Percentiles rank a stretch among this genome's conserved stretches.
Conservation (phyloP, 1,139 yeast genomes). For the Nakaseomyces kungkrabaensis region DNA sequence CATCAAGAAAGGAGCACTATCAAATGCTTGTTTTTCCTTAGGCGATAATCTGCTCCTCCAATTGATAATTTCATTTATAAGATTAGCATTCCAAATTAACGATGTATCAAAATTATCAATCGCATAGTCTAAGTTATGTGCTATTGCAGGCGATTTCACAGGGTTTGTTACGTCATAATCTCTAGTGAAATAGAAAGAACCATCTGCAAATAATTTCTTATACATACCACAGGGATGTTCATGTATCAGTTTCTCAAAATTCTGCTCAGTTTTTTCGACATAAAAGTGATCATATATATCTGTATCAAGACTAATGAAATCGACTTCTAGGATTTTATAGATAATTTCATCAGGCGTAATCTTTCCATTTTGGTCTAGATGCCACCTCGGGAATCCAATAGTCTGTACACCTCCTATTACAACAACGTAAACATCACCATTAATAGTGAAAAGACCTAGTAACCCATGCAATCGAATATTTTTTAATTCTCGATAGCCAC, state of each 20-base stretch:
- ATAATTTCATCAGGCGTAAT: slow-evolving; percentile 39
- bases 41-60: slow-evolving; percentile 48
- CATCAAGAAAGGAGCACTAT: slow-evolving; percentile 46
- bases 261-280: slow-evolving; percentile 24
- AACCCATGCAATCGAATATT: slow-evolving; percentile 40
- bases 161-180: slow-evolving; percentile 57
- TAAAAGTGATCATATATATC: slow-evolving; percentile 41
- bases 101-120: slow-evolving; percentile 40
- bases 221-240: slow-evolving; percentile 55
- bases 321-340: slow-evolving; percentile 45
- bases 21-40: slow-evolving; percentile 43
- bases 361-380: slow-evolving; percentile 9
- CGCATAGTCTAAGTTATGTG: slow-evolving; percentile 34
- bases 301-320: slow-evolving; percentile 52
- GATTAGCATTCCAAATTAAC: slow-evolving; percentile 57
- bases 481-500: slow-evolving; percentile 14
- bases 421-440: slow-evolving; percentile 46
- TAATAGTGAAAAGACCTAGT: slow-evolving; percentile 49
- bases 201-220: slow-evolving; percentile 46
- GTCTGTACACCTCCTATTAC: slow-evolving; percentile 47
- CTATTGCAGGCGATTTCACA: slow-evolving; percentile 44
- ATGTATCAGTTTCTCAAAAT: slow-evolving; percentile 31
- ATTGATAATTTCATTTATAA: slow-evolving; percentile 47
- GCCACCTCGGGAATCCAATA: slow-evolving; percentile 48
- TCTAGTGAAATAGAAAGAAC: slow-evolving; percentile 56